Evolutionary conservation across 257 asterid genomes (phyloP).

Genomic region (Verbascum thapsus): DNA sequence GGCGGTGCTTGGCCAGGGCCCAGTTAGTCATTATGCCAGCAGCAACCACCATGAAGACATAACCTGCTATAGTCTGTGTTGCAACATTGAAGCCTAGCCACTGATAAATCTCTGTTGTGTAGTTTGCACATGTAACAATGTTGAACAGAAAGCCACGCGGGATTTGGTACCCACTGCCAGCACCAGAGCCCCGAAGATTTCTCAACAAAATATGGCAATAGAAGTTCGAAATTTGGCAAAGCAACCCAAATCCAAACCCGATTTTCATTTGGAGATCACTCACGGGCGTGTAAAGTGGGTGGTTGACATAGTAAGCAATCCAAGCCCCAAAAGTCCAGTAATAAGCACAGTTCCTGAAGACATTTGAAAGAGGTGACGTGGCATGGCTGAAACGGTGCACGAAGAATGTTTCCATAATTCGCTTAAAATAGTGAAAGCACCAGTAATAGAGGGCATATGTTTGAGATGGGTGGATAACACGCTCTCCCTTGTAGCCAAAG

Average conservation of each 20-base stretch:
- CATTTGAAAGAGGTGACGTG: constrained; percentile 91
- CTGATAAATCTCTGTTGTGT: constrained; percentile 96
- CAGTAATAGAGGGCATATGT: constrained; percentile 92
- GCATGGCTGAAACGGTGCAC: constrained; percentile 99
- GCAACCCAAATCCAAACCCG: constrained; percentile 79
- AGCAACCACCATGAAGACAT: constrained; percentile 89
- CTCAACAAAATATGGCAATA: constrained; percentile 93
- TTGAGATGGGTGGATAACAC: constrained; percentile 72
- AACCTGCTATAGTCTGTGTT: constrained; percentile 89
- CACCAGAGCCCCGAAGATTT: constrained; percentile 67
- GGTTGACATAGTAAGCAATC: constrained; percentile 87
- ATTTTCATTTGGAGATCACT: constrained; percentile 82
- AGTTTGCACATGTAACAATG: constrained; percentile 92
- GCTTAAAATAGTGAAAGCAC: constrained; percentile 93
- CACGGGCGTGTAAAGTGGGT: constrained; percentile 90
- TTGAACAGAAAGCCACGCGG: constrained; percentile 91
- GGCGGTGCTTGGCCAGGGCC: constrained; percentile 96
- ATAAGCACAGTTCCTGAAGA: constrained; percentile 90
- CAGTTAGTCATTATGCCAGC: constrained; percentile 96
- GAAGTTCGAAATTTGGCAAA: constrained; percentile 84
- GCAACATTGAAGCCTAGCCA: constrained; percentile 98
- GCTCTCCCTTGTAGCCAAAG: constrained; percentile 75
- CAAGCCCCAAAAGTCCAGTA: constrained; percentile 94
- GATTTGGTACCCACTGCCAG: constrained; percentile 86
- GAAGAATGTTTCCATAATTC: constrained; percentile 90